Percentiles rank a stretch among this genome's conserved stretches.
phyloP scores from a whole-genome alignment of 352 stramenopile species.

The Thraustochytrium striatum region DNA sequence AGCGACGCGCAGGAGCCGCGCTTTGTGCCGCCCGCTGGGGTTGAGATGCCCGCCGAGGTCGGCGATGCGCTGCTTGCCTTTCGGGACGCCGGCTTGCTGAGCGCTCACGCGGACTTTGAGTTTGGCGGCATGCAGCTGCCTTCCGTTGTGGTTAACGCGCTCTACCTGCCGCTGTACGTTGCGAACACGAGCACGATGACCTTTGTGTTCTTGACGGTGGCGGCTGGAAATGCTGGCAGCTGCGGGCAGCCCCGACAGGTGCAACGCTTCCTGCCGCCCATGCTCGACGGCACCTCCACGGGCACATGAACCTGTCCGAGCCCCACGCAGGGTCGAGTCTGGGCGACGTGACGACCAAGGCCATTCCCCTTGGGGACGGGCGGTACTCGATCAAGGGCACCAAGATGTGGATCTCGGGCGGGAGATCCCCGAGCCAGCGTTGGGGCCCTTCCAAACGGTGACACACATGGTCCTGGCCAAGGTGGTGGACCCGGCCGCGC shows the following conservation, averaged over 20 bases:
- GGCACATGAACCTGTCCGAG: conserved; percentile 56
- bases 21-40: neutral
- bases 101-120: neutral
- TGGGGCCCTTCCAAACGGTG: conserved; percentile 52
- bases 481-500: conserved; percentile 40
- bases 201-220: conserved; percentile 52
- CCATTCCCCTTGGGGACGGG: conserved; percentile 45
- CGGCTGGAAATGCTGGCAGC: conserved; percentile 50
- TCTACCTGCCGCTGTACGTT: conserved; percentile 18
- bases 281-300: conserved; percentile 46
- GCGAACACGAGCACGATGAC: conserved; percentile 46
- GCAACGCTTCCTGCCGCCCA: conserved; percentile 49
- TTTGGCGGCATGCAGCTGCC: conserved; percentile 42
- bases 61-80: conserved; percentile 17
- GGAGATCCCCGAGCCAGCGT: conserved; percentile 38
- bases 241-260: conserved; percentile 50
- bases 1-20: conserved; percentile 32
- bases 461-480: conserved; percentile 55
- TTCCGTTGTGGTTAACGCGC: conserved; percentile 7
- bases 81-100: conserved; percentile 9
- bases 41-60: neutral
- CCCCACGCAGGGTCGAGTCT: conserved; percentile 52
- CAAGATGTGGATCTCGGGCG: conserved; percentile 56
- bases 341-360: conserved; percentile 51
- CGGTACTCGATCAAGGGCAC: conserved; percentile 51